Conservation (phyloP, 2,329 filamentous ascomycete species). For the Colletotrichum cordylinicola region DNA sequence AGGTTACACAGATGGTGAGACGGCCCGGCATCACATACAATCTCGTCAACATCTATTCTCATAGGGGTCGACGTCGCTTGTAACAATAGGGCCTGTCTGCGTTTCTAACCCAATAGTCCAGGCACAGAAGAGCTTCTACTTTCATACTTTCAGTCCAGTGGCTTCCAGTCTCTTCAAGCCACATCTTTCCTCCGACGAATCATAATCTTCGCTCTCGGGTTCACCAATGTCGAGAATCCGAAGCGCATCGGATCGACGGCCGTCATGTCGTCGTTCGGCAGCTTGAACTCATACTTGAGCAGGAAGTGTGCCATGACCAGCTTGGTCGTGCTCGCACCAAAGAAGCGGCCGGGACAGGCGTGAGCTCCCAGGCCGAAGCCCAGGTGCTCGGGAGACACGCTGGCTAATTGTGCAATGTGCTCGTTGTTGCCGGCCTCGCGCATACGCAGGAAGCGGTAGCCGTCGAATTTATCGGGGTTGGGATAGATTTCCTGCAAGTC, state of each 20-base stretch:
- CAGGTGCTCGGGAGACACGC: conserved; percentile 37
- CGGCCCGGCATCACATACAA: background rate
- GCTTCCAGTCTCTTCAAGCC: background rate
- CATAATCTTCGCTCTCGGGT: background rate
- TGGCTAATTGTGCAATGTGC: conserved; percentile 43
- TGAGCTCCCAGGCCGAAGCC: conserved; percentile 51
- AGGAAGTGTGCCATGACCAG: conserved; percentile 45
- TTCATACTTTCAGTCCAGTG: background rate
- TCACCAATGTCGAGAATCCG: conserved; percentile 1
- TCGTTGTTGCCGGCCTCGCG: conserved; percentile 1
- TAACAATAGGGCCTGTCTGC: background rate
- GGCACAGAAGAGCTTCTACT: background rate
- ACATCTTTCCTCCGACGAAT: background rate
- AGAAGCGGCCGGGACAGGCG: conserved; percentile 54
- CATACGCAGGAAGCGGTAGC: conserved; percentile 1
- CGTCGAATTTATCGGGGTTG: background rate
- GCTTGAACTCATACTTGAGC: conserved; percentile 44
- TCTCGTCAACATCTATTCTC: background rate
- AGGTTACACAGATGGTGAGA: background rate
- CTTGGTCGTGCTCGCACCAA: conserved; percentile 51
- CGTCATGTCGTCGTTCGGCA: conserved; percentile 36
- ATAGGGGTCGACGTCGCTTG: background rate
- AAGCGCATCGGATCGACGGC: background rate
- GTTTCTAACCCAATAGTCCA: background rate
- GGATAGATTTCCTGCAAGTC: background rate